phyloP scores from a whole-genome alignment of 108 stramenopile genomes.

The Stephanodiscus minutulus region DNA sequence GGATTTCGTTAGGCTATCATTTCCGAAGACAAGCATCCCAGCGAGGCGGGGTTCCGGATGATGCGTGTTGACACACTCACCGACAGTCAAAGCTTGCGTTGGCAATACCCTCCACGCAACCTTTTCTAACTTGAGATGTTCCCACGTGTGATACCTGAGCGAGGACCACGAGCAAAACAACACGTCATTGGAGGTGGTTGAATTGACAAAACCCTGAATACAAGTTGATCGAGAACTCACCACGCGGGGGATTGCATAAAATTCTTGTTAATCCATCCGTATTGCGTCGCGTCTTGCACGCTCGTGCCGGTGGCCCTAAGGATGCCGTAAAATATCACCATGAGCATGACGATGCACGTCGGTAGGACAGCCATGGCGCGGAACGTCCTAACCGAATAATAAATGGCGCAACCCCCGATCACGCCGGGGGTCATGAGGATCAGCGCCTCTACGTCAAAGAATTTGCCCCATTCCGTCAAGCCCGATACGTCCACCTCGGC shows the following conservation, averaged over 20 bases:
- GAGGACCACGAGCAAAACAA: slow-evolving; percentile 22
- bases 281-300: slow-evolving; percentile 66
- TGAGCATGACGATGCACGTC: slow-evolving; percentile 69
- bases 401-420: slow-evolving; percentile 76
- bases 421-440: slow-evolving; percentile 82
- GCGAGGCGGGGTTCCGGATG: too few relatives aligned
- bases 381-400: slow-evolving; percentile 66
- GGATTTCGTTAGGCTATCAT: too few relatives aligned
- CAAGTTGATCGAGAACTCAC: slow-evolving; percentile 8
- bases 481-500: slow-evolving; percentile 51
- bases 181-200: not conserved
- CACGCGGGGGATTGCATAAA: slow-evolving; percentile 31
- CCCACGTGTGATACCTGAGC: slow-evolving; percentile 83
- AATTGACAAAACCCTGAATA: too few relatives aligned
- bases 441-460: slow-evolving; percentile 39
- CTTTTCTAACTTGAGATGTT: slow-evolving; percentile 77
- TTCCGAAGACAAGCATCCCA: slow-evolving; percentile 10
- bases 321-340: slow-evolving; percentile 76
- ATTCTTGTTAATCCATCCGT: slow-evolving; percentile 82
- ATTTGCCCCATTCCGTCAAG: slow-evolving; percentile 60
- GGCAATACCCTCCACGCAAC: slow-evolving; percentile 81
- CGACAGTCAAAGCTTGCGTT: slow-evolving; percentile 53
- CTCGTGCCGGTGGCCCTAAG: slow-evolving; percentile 60
- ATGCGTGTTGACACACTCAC: too few relatives aligned
- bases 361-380: slow-evolving; percentile 86